Evolutionary conservation across 352 stramenopile genomes (phyloP).

Genomic region (Phytophthora megakarya): DNA sequence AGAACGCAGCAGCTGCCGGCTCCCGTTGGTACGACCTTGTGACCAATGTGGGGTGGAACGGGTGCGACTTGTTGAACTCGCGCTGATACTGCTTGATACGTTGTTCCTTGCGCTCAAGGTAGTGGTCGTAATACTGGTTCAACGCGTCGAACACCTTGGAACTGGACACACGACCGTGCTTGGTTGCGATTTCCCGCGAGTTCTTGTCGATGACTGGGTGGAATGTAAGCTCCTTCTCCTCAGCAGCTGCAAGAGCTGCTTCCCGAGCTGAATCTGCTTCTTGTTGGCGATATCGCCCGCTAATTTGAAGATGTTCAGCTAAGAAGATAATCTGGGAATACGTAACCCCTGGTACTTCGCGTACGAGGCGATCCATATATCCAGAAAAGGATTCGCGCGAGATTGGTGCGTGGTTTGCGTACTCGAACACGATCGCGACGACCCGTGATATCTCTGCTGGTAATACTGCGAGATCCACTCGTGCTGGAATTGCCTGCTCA

Average conservation of each 20-base stretch:
- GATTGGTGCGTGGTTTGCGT: constrained; percentile 55
- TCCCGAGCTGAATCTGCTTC: constrained; percentile 21
- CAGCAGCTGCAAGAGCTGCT: constrained; percentile 25
- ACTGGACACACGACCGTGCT: constrained; percentile 59
- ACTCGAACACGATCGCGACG: constrained; percentile 69
- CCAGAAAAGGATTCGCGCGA: constrained; percentile 41
- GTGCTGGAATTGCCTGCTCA: constrained; percentile 35
- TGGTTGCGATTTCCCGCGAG: constrained; percentile 60
- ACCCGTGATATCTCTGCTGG: constrained; percentile 59
- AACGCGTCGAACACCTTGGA: constrained; percentile 72
- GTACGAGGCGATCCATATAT: constrained; percentile 72
- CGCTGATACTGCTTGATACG: constrained; percentile 55
- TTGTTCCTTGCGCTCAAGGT: constrained; percentile 61
- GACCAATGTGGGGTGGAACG: constrained; percentile 65
- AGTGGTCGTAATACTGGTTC: constrained; percentile 79
- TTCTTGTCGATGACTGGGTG: constrained; percentile 72
- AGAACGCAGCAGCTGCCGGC: constrained; percentile 47
- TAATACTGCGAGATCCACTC: constrained; percentile 50
- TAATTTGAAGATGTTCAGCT: constrained; percentile 51
- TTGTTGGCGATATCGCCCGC: constrained; percentile 30
- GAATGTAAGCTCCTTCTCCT: constrained; percentile 71
- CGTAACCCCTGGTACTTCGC: constrained; percentile 61
- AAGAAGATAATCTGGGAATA: constrained; percentile 81
- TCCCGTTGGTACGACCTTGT: constrained; percentile 53
- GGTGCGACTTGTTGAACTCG: constrained; percentile 61